phyloP scores from a whole-genome alignment of 2,329 filamentous ascomycete species.

The Monilinia fructicola region DNA sequence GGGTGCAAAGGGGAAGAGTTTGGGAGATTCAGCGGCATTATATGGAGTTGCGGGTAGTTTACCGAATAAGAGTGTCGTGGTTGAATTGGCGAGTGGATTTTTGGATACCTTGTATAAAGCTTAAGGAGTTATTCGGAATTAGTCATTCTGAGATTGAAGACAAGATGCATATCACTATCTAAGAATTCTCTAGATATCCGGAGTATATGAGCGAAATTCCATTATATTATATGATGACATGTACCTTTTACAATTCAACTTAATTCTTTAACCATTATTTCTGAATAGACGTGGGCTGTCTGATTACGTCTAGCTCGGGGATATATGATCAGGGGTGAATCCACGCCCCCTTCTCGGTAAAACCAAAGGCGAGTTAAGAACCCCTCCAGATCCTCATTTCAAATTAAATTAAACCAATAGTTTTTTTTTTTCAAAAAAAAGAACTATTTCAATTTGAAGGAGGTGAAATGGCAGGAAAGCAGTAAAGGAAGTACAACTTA shows the following conservation, averaged over 20 bases:
- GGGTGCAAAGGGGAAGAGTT: conserved; percentile 61
- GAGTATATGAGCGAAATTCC: neutral
- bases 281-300: neutral
- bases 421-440: no score
- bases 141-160: neutral
- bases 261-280: neutral
- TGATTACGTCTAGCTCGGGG: no score
- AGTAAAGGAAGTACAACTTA: no score
- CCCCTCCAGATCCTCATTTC: no score
- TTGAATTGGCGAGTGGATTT: conserved; percentile 86
- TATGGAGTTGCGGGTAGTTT: conserved; percentile 94
- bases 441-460: no score
- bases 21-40: conserved; percentile 79
- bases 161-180: neutral
- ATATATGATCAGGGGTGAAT: neutral
- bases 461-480: no score
- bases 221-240: neutral
- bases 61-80: conserved; percentile 93
- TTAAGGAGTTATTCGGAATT: conserved; percentile 42
- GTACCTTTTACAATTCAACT: neutral
- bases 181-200: neutral
- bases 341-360: neutral
- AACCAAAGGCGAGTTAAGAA: neutral
- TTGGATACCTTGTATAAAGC: conserved; percentile 91
- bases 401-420: no score